phyloP scores from a whole-genome alignment of 2,329 filamentous ascomycete genomes.

The Albifimbria verrucaria region DNA sequence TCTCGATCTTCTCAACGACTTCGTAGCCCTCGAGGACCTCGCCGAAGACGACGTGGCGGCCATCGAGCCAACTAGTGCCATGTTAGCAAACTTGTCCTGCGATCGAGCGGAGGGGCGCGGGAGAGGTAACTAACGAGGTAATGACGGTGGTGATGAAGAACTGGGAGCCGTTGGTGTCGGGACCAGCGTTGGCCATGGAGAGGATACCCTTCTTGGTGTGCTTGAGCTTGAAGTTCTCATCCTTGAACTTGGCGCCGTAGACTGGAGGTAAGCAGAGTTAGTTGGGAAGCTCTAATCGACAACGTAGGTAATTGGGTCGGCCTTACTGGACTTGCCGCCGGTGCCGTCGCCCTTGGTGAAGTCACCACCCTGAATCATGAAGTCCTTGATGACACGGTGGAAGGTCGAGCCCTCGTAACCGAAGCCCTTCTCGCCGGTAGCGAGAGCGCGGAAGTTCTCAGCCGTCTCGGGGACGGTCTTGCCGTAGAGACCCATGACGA shows the following conservation, averaged over 20 bases:
- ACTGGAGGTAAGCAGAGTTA: constrained; percentile 41
- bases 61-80: constrained; percentile 68
- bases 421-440: constrained; percentile 82
- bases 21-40: constrained; percentile 86
- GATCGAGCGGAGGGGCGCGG: not conserved
- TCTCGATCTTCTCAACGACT: constrained; percentile 75
- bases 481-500: constrained; percentile 82
- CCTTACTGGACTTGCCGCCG: constrained; percentile 78
- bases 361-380: constrained; percentile 91
- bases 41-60: constrained; percentile 82
- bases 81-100: constrained; percentile 5
- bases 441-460: constrained; percentile 75
- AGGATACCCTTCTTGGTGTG: constrained; percentile 81
- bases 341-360: constrained; percentile 81
- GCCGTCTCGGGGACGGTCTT: constrained; percentile 77
- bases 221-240: constrained; percentile 96
- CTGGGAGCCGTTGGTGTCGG: constrained; percentile 84
- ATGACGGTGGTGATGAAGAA: constrained; percentile 88
- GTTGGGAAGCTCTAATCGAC: too few relatives aligned
- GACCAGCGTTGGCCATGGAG: constrained; percentile 82
- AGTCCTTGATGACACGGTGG: constrained; percentile 87
- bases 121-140: constrained; percentile 57
- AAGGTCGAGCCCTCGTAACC: constrained; percentile 79
- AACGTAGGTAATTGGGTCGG: too few relatives aligned
- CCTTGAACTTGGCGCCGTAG: constrained; percentile 78